Percentiles rank a stretch among this genome's conserved stretches.
Evolutionary conservation across 129 eudicot genomes (phyloP).

Genomic region (Tagetes erecta): DNA sequence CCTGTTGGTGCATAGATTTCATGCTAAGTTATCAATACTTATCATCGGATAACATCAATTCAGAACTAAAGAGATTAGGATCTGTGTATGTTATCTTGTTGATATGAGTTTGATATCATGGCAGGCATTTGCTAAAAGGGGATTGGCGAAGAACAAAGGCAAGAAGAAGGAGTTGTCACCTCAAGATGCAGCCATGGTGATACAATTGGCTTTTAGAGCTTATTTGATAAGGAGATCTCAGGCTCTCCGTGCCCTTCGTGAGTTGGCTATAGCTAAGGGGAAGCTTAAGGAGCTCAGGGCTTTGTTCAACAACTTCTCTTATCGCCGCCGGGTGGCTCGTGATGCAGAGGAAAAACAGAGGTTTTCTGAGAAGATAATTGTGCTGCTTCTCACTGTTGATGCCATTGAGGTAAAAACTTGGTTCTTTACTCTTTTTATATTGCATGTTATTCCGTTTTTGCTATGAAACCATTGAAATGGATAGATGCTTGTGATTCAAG

Average conservation of each 20-base stretch:
- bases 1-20: neutral
- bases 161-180: conserved; percentile 83
- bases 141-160: conserved; percentile 52
- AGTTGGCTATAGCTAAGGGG: conserved; percentile 85
- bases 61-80: neutral
- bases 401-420: conserved; percentile 88
- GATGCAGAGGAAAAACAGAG: conserved; percentile 87
- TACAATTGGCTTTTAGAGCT: conserved; percentile 74
- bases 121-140: conserved; percentile 60
- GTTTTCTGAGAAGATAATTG: conserved; percentile 81
- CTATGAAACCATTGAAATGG: neutral
- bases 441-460: neutral
- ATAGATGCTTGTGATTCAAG: neutral
- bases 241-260: conserved; percentile 85
- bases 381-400: conserved; percentile 90
- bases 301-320: conserved; percentile 89
- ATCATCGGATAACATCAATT: neutral
- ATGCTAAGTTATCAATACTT: neutral
- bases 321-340: conserved; percentile 67
- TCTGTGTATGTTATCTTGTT: neutral
- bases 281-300: conserved; percentile 92
- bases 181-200: conserved; percentile 79
- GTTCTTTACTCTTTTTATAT: neutral
- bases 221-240: conserved; percentile 79
- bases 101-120: conserved; percentile 5